Percentiles rank a stretch among this genome's conserved stretches.
These are phyloP conservation scores for Thielaviopsis euricoi DNA, from an alignment of 2,329 filamentous ascomycete species.

Conservation along the genomic window DNA sequence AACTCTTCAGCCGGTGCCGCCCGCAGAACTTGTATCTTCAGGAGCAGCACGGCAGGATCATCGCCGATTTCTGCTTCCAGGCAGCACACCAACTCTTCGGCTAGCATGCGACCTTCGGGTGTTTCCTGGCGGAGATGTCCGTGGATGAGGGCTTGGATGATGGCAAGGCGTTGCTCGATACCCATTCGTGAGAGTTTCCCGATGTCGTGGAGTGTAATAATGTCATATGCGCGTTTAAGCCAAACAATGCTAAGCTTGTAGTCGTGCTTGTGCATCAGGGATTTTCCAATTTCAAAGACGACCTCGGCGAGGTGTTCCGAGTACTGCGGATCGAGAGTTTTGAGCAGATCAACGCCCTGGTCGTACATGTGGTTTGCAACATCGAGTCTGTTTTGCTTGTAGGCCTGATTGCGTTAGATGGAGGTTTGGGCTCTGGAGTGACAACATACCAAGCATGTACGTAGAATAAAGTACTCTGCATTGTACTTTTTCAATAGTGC, in stretches of 20 bases:
- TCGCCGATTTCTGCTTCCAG: conserved; percentile 47
- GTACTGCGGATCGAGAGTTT: conserved; percentile 27
- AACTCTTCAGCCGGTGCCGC: conserved; percentile 29
- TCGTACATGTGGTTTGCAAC: conserved; percentile 64
- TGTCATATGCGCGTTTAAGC: conserved; percentile 50
- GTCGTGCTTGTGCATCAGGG: conserved; percentile 34
- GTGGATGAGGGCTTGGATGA: conserved; percentile 47
- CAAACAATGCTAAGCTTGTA: conserved; percentile 31
- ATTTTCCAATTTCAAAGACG: conserved; percentile 56
- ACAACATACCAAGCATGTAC: conserved; percentile 44
- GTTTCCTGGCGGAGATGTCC: conserved; percentile 32
- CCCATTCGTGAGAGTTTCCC: conserved; percentile 41
- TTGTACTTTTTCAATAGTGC: conserved; percentile 15
- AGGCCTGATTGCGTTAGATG: conserved; percentile 35
- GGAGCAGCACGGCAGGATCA: conserved; percentile 46
- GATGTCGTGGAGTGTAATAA: conserved; percentile 38
- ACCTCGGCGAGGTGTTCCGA: conserved; percentile 49
- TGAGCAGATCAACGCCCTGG: conserved; percentile 32
- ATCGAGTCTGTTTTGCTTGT: conserved; percentile 55
- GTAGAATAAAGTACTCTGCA: conserved; percentile 47
- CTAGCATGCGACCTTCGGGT: conserved; percentile 29
- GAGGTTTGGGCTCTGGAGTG: neutral
- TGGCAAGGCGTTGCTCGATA: conserved; percentile 46
- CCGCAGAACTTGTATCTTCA: conserved; percentile 51
- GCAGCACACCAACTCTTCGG: conserved; percentile 39